Conservation (phyloP, 1,139 yeast genomes). For the Candida glucosophila region DNA sequence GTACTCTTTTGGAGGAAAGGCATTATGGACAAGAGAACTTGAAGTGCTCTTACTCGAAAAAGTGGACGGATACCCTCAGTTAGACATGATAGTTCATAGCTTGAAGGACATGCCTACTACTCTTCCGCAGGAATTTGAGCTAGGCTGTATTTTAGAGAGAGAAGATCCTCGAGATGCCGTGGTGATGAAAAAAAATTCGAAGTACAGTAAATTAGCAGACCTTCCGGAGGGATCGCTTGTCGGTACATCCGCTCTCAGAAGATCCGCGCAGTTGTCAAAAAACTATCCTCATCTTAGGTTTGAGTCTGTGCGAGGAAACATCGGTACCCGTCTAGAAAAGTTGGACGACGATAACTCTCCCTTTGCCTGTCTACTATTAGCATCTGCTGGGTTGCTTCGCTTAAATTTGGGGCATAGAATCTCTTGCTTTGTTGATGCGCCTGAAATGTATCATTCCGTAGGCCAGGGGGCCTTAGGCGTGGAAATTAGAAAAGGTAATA, state of each 20-base stretch:
- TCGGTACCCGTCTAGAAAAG: conserved; percentile 74
- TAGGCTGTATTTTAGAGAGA: conserved; percentile 81
- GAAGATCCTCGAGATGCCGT: conserved; percentile 92
- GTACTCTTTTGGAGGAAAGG: conserved; percentile 92
- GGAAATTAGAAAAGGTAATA: conserved; percentile 72
- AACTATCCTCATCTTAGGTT: conserved; percentile 34
- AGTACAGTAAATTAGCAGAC: conserved; percentile 56
- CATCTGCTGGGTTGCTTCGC: conserved; percentile 85
- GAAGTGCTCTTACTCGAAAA: conserved; percentile 65
- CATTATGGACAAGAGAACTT: conserved; percentile 92
- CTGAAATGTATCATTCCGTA: conserved; percentile 90
- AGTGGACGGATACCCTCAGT: conserved; percentile 54
- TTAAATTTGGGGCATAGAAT: conserved; percentile 66
- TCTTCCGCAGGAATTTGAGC: conserved; percentile 80
- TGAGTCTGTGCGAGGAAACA: conserved; percentile 82
- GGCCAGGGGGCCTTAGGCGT: conserved; percentile 97
- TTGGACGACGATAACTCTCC: conserved; percentile 63
- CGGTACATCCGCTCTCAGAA: conserved; percentile 89
- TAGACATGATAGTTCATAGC: conserved; percentile 89
- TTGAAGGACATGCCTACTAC: conserved; percentile 92
- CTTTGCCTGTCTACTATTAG: conserved; percentile 73
- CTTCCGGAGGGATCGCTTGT: conserved; percentile 81
- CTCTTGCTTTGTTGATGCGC: conserved; percentile 58
- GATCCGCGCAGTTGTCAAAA: conserved; percentile 60
- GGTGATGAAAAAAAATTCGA: conserved; percentile 64